Percentiles rank a stretch among this genome's conserved stretches.
Evolutionary conservation across 805 yeast genomes (phyloP).

Genomic region (Clavispora santaluciae): DNA sequence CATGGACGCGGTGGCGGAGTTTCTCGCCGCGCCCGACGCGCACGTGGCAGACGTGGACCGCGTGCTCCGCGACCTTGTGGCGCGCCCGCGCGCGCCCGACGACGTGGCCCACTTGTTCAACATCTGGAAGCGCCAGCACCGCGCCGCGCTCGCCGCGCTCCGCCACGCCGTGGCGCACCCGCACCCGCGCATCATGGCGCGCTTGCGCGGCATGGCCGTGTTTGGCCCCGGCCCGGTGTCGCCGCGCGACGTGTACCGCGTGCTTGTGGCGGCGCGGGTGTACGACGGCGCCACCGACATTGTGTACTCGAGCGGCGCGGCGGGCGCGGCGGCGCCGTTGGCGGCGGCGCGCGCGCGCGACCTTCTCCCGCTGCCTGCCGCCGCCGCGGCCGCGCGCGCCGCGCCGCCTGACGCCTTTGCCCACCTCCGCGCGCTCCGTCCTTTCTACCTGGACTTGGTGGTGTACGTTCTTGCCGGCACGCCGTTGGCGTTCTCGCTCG

Average conservation of each 20-base stretch:
- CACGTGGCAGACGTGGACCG: slow-evolving; percentile 5
- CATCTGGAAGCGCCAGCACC: slow-evolving; percentile 29
- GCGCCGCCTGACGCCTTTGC: slow-evolving; percentile 25
- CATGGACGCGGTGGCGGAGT: slow-evolving; percentile 9
- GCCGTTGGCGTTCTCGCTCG: slow-evolving; percentile 31
- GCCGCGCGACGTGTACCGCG: slow-evolving; percentile 3
- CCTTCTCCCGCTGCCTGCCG: slow-evolving; percentile 6
- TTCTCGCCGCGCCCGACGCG: slow-evolving; percentile 7
- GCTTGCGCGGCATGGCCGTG: slow-evolving; percentile 2
- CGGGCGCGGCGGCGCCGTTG: slow-evolving; percentile 18
- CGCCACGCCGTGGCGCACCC: slow-evolving; percentile 31
- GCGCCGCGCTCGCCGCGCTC: slow-evolving; percentile 22
- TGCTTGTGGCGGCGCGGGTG: not conserved
- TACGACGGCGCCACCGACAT: slow-evolving; percentile 15
- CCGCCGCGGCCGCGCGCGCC: not conserved
- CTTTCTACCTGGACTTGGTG: slow-evolving; percentile 24
- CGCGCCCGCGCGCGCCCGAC: slow-evolving; percentile 9
- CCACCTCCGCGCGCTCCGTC: slow-evolving; percentile 23
- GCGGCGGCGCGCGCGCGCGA: slow-evolving; percentile 19
- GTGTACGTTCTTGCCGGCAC: slow-evolving; percentile 29
- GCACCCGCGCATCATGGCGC: slow-evolving; percentile 17
- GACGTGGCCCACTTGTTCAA: slow-evolving; percentile 24
- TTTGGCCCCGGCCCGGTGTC: slow-evolving; percentile 2
- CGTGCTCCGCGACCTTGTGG: slow-evolving; percentile 1
- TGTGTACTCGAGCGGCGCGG: slow-evolving; percentile 22